phyloP scores from a whole-genome alignment of 805 yeast species.

The Kodamaea hsintzibuensis region DNA sequence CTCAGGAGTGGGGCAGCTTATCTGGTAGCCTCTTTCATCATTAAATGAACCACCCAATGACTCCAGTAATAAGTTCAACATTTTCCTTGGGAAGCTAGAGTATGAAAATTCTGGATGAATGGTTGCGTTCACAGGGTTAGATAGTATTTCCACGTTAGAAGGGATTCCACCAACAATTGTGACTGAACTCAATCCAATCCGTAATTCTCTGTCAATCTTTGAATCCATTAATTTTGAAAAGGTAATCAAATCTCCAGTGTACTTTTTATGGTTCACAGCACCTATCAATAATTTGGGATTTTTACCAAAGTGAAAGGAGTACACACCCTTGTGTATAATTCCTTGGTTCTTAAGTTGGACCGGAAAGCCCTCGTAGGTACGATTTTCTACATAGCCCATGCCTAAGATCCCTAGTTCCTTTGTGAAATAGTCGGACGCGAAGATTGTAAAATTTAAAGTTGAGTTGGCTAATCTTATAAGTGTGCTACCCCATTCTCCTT shows the following conservation, averaged over 20 bases:
- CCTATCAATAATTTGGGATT: conserved; percentile 56
- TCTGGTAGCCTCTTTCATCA: background rate
- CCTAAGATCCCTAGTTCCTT: background rate
- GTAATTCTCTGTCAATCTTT: background rate
- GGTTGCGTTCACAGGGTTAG: background rate
- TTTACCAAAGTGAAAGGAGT: conserved; percentile 16
- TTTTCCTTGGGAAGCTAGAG: background rate
- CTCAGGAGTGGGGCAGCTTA: background rate
- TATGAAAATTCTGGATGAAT: background rate
- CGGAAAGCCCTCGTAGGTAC: conserved; percentile 40
- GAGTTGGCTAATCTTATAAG: background rate
- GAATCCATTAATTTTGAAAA: conserved; percentile 30
- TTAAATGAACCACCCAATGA: background rate
- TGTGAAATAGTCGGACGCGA: background rate
- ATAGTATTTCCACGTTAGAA: background rate
- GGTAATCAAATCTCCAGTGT: conserved; percentile 44
- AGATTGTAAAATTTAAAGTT: background rate
- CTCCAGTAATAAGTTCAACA: background rate
- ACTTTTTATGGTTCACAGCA: conserved; percentile 66
- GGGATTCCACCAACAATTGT: background rate
- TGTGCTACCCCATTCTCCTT: background rate
- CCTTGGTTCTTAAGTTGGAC: conserved; percentile 23
- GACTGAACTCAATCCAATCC: background rate
- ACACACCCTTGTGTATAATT: conserved; percentile 9
- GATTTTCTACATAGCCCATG: conserved; percentile 9